A percentile compares a stretch with the other conserved stretches of the same genome.
phyloP scores from a whole-genome alignment of 2,329 filamentous ascomycete species.

The Monilinia polystroma region DNA sequence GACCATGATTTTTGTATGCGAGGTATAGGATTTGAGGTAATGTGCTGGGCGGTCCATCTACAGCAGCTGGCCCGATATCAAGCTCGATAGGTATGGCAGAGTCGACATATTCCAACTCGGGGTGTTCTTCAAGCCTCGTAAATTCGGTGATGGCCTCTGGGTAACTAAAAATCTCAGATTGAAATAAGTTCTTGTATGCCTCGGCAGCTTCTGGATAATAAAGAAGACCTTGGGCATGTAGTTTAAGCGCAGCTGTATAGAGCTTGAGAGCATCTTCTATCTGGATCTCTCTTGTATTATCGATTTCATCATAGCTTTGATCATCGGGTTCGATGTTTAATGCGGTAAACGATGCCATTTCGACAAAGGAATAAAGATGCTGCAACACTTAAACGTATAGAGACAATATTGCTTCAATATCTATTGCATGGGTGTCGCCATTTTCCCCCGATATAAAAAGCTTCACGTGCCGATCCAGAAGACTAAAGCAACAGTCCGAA shows the following conservation, averaged over 20 bases:
- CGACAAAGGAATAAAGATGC: not conserved
- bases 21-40: conserved; percentile 88
- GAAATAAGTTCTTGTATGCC: conserved; percentile 82
- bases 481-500: not conserved
- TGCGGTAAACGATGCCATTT: conserved; percentile 61
- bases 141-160: conserved; percentile 85
- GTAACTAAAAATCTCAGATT: conserved; percentile 91
- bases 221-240: conserved; percentile 80
- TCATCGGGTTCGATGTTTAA: conserved; percentile 95
- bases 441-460: not conserved
- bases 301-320: conserved; percentile 83
- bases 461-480: not conserved
- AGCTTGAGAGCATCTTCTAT: conserved; percentile 95
- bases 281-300: conserved; percentile 92
- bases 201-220: conserved; percentile 73
- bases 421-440: not conserved
- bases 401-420: not conserved
- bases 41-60: conserved; percentile 74
- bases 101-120: conserved; percentile 51
- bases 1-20: conserved; percentile 92
- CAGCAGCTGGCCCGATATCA: conserved; percentile 59
- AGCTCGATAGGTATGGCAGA: conserved; percentile 50
- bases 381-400: not conserved
- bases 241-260: conserved; percentile 86
- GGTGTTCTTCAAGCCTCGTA: conserved; percentile 63